phyloP scores from a whole-genome alignment of 2,329 filamentous ascomycete species.

The Cladosporium sp. region DNA sequence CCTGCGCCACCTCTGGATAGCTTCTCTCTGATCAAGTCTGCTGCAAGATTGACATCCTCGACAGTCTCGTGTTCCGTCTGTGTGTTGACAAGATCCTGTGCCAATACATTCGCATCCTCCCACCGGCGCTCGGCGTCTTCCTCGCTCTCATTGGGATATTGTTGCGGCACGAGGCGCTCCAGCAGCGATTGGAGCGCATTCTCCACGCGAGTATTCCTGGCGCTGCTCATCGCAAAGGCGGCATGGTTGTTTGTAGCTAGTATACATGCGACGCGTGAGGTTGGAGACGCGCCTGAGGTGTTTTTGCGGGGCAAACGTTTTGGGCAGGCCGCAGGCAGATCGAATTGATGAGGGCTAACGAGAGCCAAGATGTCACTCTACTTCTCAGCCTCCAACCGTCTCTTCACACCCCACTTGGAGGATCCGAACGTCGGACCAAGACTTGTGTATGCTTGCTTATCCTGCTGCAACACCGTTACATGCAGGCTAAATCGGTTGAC shows the following conservation, averaged over 20 bases:
- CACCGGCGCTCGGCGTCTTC: slow-evolving; percentile 68
- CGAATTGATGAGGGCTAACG: neutral
- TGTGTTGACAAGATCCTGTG: slow-evolving; percentile 48
- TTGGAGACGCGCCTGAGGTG: slow-evolving; percentile 14
- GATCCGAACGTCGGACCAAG: neutral
- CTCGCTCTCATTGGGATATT: slow-evolving; percentile 64
- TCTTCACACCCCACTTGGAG: neutral
- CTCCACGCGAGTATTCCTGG: slow-evolving; percentile 62
- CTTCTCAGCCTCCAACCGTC: neutral
- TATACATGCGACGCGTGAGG: slow-evolving; percentile 14
- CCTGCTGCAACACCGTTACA: neutral
- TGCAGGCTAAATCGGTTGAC: neutral
- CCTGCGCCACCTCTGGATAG: slow-evolving; percentile 53
- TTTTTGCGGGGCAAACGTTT: slow-evolving; percentile 5
- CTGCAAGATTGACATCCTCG: slow-evolving; percentile 84
- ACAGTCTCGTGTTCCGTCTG: slow-evolving; percentile 49
- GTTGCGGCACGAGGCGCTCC: slow-evolving; percentile 67
- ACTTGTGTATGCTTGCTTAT: neutral
- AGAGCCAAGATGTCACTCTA: neutral
- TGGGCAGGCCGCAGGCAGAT: neutral
- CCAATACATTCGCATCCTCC: slow-evolving; percentile 59
- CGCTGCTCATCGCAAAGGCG: slow-evolving; percentile 18
- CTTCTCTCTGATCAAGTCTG: slow-evolving; percentile 87
- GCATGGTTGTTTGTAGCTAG: slow-evolving; percentile 11
- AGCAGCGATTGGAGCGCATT: slow-evolving; percentile 79